Conservation (phyloP, 371 early-diverging fungal species). For the Catenaria anguillulae region DNA sequence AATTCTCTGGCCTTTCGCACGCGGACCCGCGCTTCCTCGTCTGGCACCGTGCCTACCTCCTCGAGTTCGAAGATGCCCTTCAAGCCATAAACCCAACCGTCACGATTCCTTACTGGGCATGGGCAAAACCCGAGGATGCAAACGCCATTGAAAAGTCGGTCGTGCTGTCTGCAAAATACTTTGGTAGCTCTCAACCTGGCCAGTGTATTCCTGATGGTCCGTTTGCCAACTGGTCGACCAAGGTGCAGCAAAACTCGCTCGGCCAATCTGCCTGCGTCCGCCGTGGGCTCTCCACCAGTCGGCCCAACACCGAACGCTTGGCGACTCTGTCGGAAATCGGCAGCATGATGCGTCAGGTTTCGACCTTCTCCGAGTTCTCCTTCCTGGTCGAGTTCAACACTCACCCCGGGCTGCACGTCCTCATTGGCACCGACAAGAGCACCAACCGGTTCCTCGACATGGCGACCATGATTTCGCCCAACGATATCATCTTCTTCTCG, state of each 20-base stretch:
- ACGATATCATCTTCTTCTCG: slow-evolving; percentile 31
- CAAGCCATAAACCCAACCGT: slow-evolving; percentile 12
- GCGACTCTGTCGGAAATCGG: background rate
- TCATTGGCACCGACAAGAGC: background rate
- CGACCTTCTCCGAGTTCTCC: background rate
- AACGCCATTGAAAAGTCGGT: background rate
- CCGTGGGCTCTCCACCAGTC: background rate
- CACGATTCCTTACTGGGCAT: slow-evolving; percentile 13
- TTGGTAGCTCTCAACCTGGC: background rate
- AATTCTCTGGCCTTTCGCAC: slow-evolving; percentile 9
- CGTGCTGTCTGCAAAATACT: background rate
- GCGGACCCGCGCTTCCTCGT: slow-evolving; percentile 17
- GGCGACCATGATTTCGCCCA: slow-evolving; percentile 20
- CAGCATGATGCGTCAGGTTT: background rate
- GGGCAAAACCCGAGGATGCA: background rate
- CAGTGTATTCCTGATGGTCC: background rate
- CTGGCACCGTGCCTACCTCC: slow-evolving; percentile 21
- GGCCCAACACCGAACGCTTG: background rate
- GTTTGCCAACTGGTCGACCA: background rate
- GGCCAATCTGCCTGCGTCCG: background rate
- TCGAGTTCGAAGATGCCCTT: slow-evolving; percentile 18
- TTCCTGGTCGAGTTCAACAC: background rate
- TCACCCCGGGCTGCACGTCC: background rate
- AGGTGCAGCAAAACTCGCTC: background rate
- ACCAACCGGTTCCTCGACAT: slow-evolving; percentile 16